Evolutionary conservation across 2,329 filamentous ascomycete genomes (phyloP), one percentile per base, ranked within the genome.

Genomic region (Cercospora berteroae): DNA sequence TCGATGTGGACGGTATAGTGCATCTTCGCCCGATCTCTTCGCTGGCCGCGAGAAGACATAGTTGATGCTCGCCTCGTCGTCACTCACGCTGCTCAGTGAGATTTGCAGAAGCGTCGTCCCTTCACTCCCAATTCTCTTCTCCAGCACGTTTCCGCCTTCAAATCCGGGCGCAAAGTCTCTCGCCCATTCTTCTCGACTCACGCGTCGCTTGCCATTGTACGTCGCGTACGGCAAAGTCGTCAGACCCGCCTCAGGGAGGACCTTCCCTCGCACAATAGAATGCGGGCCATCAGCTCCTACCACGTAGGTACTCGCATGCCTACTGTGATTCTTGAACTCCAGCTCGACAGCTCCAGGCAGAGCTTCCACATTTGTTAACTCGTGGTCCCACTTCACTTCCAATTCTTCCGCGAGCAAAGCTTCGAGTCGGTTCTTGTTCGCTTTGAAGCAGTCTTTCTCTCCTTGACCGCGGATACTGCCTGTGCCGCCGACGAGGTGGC

Each of bases 31-130:
- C 0, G 72, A 66, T 3, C 63, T 65, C 23, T 42, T 68, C 5
- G 76, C 74, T 9, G 77, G 73, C 0, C 81, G 77, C 2, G 80
- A 82, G 64, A 79, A 81, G 0, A 75, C 78, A 71, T 80, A 82
- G 70, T 76, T 80, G 16, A 82, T 67, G 55, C 73, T 77, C 16
- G 78, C 73, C 4, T 65, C 55, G 6, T 74, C 71, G 1, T 68
- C 64, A 8, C 36, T 66, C 18, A 71, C 64, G 1, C 78, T 73
- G 60, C 76, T 77, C 56, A 81, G 66, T n/a, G 75, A 75, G 48
- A 81, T 71, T 9, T 76, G 72, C 8, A 82, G 67, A 4, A 78
- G 31, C 1, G 69, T 67, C 16, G 73, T 69, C 1, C 68, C 44
- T 23, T 23, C 44, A 13, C 3, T 13, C 10, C 18, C 69, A 3